Evolutionary conservation across 2,329 filamentous ascomycete genomes (phyloP).

Genomic region (Daldinia sp.): DNA sequence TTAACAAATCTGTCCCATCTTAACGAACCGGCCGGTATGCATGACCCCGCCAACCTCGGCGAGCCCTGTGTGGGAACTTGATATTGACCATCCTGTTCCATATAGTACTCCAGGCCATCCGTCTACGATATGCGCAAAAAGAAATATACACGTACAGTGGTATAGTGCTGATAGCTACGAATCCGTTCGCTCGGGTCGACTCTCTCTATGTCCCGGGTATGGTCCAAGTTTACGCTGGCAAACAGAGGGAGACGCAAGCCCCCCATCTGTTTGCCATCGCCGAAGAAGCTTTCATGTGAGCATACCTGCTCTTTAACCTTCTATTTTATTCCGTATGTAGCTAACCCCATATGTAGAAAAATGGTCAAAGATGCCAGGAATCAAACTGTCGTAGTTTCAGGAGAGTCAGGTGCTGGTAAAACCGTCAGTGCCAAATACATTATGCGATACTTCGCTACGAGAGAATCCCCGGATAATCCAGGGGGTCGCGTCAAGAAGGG

Average conservation of each 20-base stretch:
- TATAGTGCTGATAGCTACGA: conserved; percentile 97
- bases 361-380: conserved; percentile 97
- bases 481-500: conserved; percentile 81
- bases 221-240: conserved; percentile 99
- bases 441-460: conserved; percentile 99
- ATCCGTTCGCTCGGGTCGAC: conserved; percentile 96
- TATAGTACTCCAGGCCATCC: conserved; percentile 94
- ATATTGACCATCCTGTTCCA: conserved; percentile 31
- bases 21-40: conserved; percentile 91
- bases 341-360: conserved; percentile 72
- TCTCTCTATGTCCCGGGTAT: conserved; percentile 98
- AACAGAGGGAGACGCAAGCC: conserved; percentile 94
- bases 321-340: conserved; percentile 19
- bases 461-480: conserved; percentile 91
- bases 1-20: conserved; percentile 96
- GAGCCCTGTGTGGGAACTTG: conserved; percentile 35
- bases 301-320: conserved; percentile 34
- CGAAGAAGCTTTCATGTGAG: conserved; percentile 96
- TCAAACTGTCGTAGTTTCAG: conserved; percentile 98
- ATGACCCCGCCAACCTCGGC: conserved; percentile 11
- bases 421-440: conserved; percentile 99
- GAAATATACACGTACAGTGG: conserved; percentile 99
- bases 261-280: conserved; percentile 99
- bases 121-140: conserved; percentile 95
- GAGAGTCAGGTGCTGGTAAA: conserved; percentile 98